Base-by-base conservation (phyloP, 2,329 filamentous ascomycete genomes). In the Akanthomyces dipterigenus region DNA sequence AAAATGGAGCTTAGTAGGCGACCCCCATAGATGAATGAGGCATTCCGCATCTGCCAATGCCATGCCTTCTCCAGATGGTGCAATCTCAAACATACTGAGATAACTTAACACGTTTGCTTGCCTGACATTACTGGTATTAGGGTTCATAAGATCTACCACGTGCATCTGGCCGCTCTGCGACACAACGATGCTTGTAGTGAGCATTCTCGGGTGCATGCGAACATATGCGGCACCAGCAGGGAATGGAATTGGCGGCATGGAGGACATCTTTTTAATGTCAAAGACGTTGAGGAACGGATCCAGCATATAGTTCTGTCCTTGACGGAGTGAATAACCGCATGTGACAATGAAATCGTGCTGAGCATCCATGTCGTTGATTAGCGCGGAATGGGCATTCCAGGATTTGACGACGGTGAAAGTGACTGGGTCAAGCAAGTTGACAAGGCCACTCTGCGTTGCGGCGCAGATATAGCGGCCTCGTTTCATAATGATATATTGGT, bases 331-430 rank as follows among this genome's bases (percentile, higher is more conserved):
- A 75, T 91, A 96, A 40, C 95, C 95, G 73, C 95, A 99, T 5
- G 95, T 98, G 24, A 98, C 89, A 59, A 99, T 86, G 66, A 95
- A 95, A 72, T 98, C 93, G 70, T 95, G 91, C 70, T 95, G 90
- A 9, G 93, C 91, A 76, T 99, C 95, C 90, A 99, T 97, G 72
- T 98, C 93, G 73, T 91, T 96, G 71, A 99, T 90, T 56, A 87
- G 85, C 9, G 91, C 90, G 1, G 88, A 88, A 71, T 99, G 95
- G 0, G 93, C 92, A 71, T 91, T 91, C 90, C 95, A 99, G 12
- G 85, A 86, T 72, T 93, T 96, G 67, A 95, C 80, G 5, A 96
- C 82, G 46, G 85, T 83, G 69, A 96, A 90, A 61, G 82, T 90
- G 60, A 85, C 79, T 1, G 93, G 85, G 70, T 96, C 93, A 24